These are phyloP conservation scores for Ajuga chamaepitys DNA, from an alignment of 257 asterid genomes.

Conservation along the genomic window DNA sequence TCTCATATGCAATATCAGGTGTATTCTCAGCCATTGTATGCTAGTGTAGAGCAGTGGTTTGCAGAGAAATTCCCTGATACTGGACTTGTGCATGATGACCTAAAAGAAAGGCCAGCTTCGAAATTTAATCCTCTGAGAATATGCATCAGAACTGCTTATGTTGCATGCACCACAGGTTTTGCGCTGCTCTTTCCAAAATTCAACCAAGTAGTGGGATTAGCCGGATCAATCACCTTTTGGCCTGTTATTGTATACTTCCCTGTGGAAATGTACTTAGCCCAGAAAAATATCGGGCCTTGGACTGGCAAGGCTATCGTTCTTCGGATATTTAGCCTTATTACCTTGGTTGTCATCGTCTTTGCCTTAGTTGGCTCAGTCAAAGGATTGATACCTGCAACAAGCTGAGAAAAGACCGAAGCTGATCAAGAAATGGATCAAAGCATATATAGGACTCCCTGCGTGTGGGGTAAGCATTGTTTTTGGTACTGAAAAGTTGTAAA, in stretches of 20 bases:
- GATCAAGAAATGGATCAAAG: background rate
- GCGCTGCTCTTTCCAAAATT: constrained; percentile 66
- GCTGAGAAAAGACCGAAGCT: background rate
- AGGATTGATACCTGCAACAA: constrained; percentile 41
- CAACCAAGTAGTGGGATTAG: constrained; percentile 64
- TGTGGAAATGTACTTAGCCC: constrained; percentile 68
- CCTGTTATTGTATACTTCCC: constrained; percentile 75
- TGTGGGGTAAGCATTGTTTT: background rate
- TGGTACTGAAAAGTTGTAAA: background rate
- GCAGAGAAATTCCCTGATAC: constrained; percentile 33
- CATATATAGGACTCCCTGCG: background rate
- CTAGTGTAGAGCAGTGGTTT: constrained; percentile 44
- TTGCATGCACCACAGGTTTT: constrained; percentile 43
- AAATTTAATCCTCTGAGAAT: constrained; percentile 39
- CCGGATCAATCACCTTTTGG: constrained; percentile 78
- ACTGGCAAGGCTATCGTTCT: constrained; percentile 33
- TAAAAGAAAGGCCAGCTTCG: constrained; percentile 32
- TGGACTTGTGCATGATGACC: constrained; percentile 21
- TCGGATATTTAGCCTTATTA: constrained; percentile 31
- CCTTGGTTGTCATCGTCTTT: constrained; percentile 41
- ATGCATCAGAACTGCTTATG: constrained; percentile 51
- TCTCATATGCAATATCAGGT: constrained; percentile 9
- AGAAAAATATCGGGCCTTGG: constrained; percentile 41
- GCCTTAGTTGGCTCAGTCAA: constrained; percentile 72
- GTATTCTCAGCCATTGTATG: constrained; percentile 67